Conservation (phyloP, 108 stramenopile species). For the Skeletonema tropicum region DNA sequence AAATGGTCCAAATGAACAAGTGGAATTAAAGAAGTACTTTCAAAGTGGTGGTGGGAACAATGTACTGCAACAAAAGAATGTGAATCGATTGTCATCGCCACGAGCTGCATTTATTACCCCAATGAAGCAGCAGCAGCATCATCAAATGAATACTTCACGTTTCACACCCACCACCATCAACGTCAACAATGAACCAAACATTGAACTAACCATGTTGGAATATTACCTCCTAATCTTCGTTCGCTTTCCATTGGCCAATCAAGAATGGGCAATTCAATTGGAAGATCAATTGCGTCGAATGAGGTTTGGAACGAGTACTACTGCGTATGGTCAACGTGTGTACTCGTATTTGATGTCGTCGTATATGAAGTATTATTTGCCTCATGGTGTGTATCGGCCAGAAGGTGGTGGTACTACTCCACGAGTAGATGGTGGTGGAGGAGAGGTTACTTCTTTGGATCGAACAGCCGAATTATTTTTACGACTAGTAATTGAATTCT, state of each 20-base stretch:
- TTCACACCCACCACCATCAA: not conserved
- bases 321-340: conserved; percentile 68
- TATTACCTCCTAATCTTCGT: conserved; percentile 71
- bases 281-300: conserved; percentile 16
- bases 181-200: conserved; percentile 14
- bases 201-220: conserved; percentile 71
- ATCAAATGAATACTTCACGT: not conserved
- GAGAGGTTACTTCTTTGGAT: conserved; percentile 11
- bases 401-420: conserved; percentile 17
- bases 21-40: conserved; percentile 22
- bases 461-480: conserved; percentile 71
- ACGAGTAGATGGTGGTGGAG: conserved; percentile 10
- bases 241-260: conserved; percentile 67
- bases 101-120: conserved; percentile 2
- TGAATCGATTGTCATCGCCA: conserved; percentile 11
- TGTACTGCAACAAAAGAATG: conserved; percentile 9
- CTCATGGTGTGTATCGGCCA: conserved; percentile 51
- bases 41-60: conserved; percentile 7
- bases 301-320: not conserved
- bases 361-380: conserved; percentile 65
- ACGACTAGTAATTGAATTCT: conserved; percentile 70
- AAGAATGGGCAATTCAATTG: conserved; percentile 19
- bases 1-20: conserved; percentile 14
- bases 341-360: conserved; percentile 64
- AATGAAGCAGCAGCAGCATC: not conserved